phyloP scores from a whole-genome alignment of 257 asterid species.

The Jasminum sambac region DNA sequence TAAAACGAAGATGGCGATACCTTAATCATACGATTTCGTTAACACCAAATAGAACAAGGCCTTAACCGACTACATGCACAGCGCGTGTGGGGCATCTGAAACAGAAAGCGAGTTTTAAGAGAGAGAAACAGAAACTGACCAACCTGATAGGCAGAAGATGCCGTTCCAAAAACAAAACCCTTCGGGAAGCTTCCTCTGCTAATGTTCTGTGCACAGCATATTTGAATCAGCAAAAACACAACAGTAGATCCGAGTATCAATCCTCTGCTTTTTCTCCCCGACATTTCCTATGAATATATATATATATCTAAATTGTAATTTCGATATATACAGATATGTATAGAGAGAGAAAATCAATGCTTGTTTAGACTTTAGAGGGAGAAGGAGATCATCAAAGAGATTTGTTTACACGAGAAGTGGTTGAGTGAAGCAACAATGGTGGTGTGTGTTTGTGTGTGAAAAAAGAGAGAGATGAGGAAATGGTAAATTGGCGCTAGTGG shows the following conservation, averaged over 20 bases:
- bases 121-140: constrained; percentile 34
- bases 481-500: neutral
- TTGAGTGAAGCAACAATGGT: constrained; percentile 22
- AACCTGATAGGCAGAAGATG: constrained; percentile 92
- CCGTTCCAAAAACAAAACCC: constrained; percentile 90
- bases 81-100: neutral
- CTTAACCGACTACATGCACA: no score
- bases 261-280: constrained; percentile 21
- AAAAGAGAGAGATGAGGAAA: constrained; percentile 24
- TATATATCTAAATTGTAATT: no score
- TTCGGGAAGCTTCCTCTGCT: constrained; percentile 66
- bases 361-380: neutral
- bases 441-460: constrained; percentile 1
- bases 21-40: no score
- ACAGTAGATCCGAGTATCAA: constrained; percentile 25
- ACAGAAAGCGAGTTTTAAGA: neutral
- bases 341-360: neutral
- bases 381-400: neutral
- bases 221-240: constrained; percentile 30
- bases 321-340: neutral
- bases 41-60: no score
- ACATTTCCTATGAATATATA: constrained; percentile 6
- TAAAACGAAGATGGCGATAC: no score
- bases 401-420: constrained; percentile 10
- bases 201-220: constrained; percentile 38